Evolutionary conservation across 352 stramenopile species (phyloP).

Genomic region (Pythium dissimile): DNA sequence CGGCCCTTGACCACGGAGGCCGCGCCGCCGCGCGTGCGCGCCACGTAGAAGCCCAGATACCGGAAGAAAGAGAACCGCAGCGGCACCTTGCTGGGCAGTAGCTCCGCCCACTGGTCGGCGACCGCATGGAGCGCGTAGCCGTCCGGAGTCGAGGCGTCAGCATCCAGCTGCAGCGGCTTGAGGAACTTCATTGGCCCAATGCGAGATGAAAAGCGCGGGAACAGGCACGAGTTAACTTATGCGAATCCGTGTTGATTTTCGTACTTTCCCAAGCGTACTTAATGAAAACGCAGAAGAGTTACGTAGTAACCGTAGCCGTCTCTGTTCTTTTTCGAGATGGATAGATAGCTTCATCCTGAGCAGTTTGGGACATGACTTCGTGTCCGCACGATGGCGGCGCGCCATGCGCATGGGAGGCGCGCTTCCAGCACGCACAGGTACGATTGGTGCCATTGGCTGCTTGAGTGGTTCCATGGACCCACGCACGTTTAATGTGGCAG

Average conservation of each 20-base stretch:
- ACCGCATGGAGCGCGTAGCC: slow-evolving; percentile 64
- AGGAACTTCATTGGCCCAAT: slow-evolving; percentile 53
- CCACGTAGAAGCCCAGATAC: slow-evolving; percentile 80
- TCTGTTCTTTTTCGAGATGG: not conserved
- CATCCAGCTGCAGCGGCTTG: slow-evolving; percentile 55
- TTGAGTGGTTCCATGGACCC: not conserved
- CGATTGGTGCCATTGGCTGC: not conserved
- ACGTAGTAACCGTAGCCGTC: slow-evolving; percentile 1
- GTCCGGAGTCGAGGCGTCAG: slow-evolving; percentile 36
- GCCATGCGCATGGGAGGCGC: slow-evolving; percentile 22
- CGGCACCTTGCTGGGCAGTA: slow-evolving; percentile 56
- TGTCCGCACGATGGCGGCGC: not conserved
- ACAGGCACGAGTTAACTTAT: slow-evolving; percentile 5
- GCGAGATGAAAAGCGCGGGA: slow-evolving; percentile 14
- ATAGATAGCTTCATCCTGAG: not conserved
- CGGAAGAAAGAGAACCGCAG: slow-evolving; percentile 77
- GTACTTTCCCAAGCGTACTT: slow-evolving; percentile 11
- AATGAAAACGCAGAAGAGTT: not conserved
- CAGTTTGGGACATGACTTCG: slow-evolving; percentile 9
- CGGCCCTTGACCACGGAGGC: slow-evolving; percentile 56
- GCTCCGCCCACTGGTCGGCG: slow-evolving; percentile 70
- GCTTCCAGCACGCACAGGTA: slow-evolving; percentile 23
- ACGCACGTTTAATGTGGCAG: slow-evolving; percentile 24
- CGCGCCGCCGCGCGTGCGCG: slow-evolving; percentile 57
- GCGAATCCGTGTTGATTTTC: not conserved